Conservation (phyloP, 2,329 filamentous ascomycete species). For the Verticillium isaacii region DNA sequence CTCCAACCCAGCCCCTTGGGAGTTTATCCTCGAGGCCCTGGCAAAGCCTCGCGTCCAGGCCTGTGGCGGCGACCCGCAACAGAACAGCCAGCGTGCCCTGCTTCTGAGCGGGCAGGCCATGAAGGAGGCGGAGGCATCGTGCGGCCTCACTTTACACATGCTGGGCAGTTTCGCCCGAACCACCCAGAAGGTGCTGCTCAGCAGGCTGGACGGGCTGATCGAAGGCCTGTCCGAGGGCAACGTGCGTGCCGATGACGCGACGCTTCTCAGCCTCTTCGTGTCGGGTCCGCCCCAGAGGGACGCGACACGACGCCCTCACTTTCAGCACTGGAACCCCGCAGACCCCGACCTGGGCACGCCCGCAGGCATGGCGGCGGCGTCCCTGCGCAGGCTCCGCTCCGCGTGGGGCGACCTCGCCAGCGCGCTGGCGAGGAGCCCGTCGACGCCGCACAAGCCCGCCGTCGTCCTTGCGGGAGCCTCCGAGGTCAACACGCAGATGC, state of each 20-base stretch:
- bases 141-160: constrained; percentile 9
- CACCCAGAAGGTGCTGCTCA: constrained; percentile 9
- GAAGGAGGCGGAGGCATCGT: constrained; percentile 2
- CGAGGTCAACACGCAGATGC: constrained; percentile 47
- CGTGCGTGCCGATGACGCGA: background rate
- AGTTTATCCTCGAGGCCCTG: constrained; percentile 5
- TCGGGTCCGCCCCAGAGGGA: background rate
- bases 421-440: background rate
- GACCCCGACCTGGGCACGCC: background rate
- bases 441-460: background rate
- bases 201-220: constrained; percentile 19
- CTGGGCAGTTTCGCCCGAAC: constrained; percentile 11
- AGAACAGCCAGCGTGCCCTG: constrained; percentile 2
- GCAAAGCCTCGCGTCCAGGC: constrained; percentile 9
- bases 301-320: background rate
- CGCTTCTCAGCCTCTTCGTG: constrained; percentile 4
- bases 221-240: constrained; percentile 19
- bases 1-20: constrained; percentile 4
- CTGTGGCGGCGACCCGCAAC: background rate
- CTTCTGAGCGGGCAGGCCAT: constrained; percentile 4
- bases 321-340: background rate
- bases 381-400: background rate
- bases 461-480: background rate
- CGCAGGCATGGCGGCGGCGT: background rate
- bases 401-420: background rate